phyloP scores from a whole-genome alignment of 805 yeast species.

The Wickerhamiella brachini region DNA sequence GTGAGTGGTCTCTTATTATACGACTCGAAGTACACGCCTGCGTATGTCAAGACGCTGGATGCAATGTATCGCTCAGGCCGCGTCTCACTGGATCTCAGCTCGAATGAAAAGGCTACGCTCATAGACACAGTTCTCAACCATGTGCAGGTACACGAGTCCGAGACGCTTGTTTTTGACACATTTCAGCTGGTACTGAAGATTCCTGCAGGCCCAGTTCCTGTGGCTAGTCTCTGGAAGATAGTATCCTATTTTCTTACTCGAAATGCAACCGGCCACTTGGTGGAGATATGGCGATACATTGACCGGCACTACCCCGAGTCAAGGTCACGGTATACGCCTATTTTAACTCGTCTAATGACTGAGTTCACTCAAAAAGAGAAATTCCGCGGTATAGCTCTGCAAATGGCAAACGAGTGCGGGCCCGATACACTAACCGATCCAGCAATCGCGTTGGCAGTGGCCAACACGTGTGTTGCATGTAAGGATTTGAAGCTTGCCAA shows the following conservation, averaged over 20 bases:
- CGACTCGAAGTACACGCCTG: conserved; percentile 13
- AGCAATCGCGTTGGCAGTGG: not conserved
- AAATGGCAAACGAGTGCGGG: not conserved
- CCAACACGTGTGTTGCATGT: not conserved
- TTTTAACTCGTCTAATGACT: not conserved
- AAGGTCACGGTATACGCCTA: not conserved
- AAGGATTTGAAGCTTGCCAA: not conserved
- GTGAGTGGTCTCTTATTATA: conserved; percentile 10
- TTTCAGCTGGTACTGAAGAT: not conserved
- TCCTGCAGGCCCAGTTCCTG: conserved; percentile 9
- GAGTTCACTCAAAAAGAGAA: not conserved
- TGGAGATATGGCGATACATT: not conserved
- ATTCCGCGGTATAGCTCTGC: not conserved
- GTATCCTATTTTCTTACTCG: not conserved
- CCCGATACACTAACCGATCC: not conserved
- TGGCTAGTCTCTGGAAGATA: conserved; percentile 1
- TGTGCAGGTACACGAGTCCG: conserved; percentile 4
- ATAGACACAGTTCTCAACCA: conserved; percentile 5
- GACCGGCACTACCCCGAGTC: not conserved
- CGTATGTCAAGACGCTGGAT: conserved; percentile 8
- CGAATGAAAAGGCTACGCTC: conserved; percentile 9
- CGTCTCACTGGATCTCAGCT: not conserved
- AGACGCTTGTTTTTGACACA: conserved; percentile 2
- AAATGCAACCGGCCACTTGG: not conserved
- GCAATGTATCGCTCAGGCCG: not conserved